Base-by-base conservation (phyloP, 2,329 filamentous ascomycete genomes). In the Alternaria triticimaculans region DNA sequence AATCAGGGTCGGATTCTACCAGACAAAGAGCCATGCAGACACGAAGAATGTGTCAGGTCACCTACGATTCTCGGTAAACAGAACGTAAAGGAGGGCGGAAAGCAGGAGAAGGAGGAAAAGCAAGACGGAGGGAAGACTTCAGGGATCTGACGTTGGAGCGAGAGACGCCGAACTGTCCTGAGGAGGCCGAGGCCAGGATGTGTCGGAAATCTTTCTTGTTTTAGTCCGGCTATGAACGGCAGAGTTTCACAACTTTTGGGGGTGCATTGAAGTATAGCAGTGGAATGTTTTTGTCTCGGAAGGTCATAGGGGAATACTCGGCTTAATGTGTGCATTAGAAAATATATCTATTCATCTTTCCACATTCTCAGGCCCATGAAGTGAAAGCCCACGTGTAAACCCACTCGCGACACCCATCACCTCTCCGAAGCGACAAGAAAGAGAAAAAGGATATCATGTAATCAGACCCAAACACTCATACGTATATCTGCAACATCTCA, bases 391-490 rank as follows among this genome's bases (percentile, higher is more conserved):
- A 41, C 3, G 33, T 41, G 33, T 1, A 4, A 41, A n/a, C 0
- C 0, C 1, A n/a, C 33, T n/a, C 23, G 12, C 26, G 5, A 23
- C 49, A 50, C 30, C 33, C 30, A 11, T 18, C 30, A 6, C 12
- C 51, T 25, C 26, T 23, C 23, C 6, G 10, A 25, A 41, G 33
- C 15, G 5, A 8, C 23, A 44, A 26, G 21, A 51, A 50, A 45
- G 15, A 48, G 25, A 33, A 55, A 49, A 10, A 18, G 41, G 41
- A 56, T 57, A 62, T 61, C 58, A 55, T 46, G 6, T 23, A 33
- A 51, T 21, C 50, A 55, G 43, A 59, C 20, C 18, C 23, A 33
- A 18, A 20, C 15, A 23, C 45, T 18, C 28, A 4, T 9, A 14
- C 33, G 21, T 26, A 23, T 15, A 28, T 49, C n/a, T 21, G 25